These are phyloP conservation scores for Lipomyces orientalis DNA, from an alignment of 805 yeast species.

Conservation along the genomic window DNA sequence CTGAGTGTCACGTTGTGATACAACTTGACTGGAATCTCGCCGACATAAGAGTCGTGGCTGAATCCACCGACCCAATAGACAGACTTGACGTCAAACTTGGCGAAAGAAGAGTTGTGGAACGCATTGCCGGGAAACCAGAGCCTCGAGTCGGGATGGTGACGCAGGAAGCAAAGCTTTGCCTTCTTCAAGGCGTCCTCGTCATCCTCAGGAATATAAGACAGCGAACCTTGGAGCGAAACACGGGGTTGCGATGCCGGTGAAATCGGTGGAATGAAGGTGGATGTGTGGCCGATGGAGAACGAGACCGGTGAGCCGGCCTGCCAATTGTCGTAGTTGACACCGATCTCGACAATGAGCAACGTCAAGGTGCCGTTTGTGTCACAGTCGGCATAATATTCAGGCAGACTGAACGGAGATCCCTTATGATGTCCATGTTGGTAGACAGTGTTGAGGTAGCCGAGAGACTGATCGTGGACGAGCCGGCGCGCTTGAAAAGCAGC, in stretches of 20 bases:
- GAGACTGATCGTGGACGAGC: slow-evolving; percentile 60
- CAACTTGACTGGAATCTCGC: slow-evolving; percentile 61
- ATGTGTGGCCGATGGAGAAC: slow-evolving; percentile 23
- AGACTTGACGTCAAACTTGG: slow-evolving; percentile 63
- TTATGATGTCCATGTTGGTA: slow-evolving; percentile 49
- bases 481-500: slow-evolving; percentile 67
- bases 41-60: slow-evolving; percentile 80
- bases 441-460: slow-evolving; percentile 63
- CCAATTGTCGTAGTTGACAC: slow-evolving; percentile 54
- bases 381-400: slow-evolving; percentile 78
- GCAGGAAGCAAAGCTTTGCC: slow-evolving; percentile 57
- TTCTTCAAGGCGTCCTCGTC: slow-evolving; percentile 47
- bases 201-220: slow-evolving; percentile 50
- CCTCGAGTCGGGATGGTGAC: slow-evolving; percentile 72
- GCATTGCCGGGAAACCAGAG: slow-evolving; percentile 72
- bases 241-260: slow-evolving; percentile 77
- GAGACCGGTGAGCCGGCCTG: slow-evolving; percentile 32
- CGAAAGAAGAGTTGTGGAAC: slow-evolving; percentile 69
- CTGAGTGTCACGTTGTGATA: slow-evolving; percentile 52
- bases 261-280: slow-evolving; percentile 13
- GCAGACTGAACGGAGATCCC: slow-evolving; percentile 67
- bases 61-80: slow-evolving; percentile 80
- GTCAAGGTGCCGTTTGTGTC: slow-evolving; percentile 67
- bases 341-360: slow-evolving; percentile 68
- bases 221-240: slow-evolving; percentile 63